A percentile compares a stretch with the other conserved stretches of the same genome.
These are phyloP conservation scores for Macrophomina phaseolina DNA, from an alignment of 2,329 filamentous ascomycete species.

Conservation along the genomic window DNA sequence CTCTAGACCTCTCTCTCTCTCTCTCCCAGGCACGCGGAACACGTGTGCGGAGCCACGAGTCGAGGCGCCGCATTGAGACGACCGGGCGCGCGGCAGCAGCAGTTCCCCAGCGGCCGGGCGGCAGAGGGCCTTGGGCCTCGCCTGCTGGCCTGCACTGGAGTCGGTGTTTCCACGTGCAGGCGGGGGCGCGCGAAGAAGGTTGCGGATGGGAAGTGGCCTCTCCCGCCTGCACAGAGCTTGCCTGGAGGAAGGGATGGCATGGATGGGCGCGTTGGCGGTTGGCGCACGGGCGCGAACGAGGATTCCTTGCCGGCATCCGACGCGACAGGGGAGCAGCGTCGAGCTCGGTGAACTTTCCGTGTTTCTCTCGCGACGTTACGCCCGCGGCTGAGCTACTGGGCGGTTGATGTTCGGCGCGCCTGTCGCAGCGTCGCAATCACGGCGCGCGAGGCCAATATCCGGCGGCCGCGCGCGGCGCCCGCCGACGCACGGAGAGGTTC, in stretches of 20 bases:
- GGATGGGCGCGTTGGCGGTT: neutral
- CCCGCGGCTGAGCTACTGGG: conserved; percentile 16
- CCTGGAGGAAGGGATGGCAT: neutral
- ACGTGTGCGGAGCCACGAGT: conserved; percentile 19
- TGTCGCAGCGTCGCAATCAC: conserved; percentile 24
- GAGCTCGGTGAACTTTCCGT: conserved; percentile 25
- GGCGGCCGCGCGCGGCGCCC: conserved; percentile 20
- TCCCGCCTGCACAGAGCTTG: conserved; percentile 21
- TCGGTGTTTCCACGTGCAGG: conserved; percentile 6
- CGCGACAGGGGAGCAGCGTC: conserved; percentile 10
- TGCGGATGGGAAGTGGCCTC: conserved; percentile 24
- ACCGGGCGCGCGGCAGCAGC: neutral
- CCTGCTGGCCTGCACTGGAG: neutral
- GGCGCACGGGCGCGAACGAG: conserved; percentile 16
- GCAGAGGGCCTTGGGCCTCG: conserved; percentile 1
- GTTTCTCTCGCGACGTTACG: conserved; percentile 21
- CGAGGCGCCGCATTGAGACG: neutral
- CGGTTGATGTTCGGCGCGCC: conserved; percentile 20
- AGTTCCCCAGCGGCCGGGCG: neutral
- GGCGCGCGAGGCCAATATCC: conserved; percentile 24
- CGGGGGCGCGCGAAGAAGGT: conserved; percentile 18
- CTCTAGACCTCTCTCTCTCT: neutral
- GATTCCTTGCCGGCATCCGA: conserved; percentile 25
- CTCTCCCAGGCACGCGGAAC: conserved; percentile 14
- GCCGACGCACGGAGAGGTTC: conserved; percentile 21